These are phyloP conservation scores for Gamsiella multidivaricata DNA, from an alignment of 192 early-diverging fungal genomes.

Conservation along the genomic window DNA sequence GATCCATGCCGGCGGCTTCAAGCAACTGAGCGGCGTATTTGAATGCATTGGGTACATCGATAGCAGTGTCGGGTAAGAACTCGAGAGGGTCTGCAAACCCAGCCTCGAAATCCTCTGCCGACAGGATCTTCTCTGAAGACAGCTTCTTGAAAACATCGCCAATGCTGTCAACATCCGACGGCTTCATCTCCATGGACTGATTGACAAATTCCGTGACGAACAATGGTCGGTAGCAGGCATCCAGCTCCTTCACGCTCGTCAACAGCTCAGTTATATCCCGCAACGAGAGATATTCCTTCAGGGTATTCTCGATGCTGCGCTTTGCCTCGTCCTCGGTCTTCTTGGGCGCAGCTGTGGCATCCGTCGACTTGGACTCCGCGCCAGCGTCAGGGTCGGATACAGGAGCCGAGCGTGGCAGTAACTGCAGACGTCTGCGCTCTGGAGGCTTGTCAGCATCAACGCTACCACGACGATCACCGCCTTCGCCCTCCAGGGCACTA, in stretches of 20 bases:
- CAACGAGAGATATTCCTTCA: slow-evolving; percentile 72
- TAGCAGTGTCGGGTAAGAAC: slow-evolving; percentile 75
- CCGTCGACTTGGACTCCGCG: slow-evolving; percentile 26
- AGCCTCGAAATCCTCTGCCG: slow-evolving; percentile 59
- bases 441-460: slow-evolving; percentile 52
- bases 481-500: slow-evolving; percentile 49
- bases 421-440: slow-evolving; percentile 41
- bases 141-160: slow-evolving; percentile 67
- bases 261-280: slow-evolving; percentile 70
- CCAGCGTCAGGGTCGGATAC: slow-evolving; percentile 39
- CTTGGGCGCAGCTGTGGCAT: slow-evolving; percentile 42
- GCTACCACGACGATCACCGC: slow-evolving; percentile 32
- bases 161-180: slow-evolving; percentile 65
- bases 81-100: slow-evolving; percentile 67
- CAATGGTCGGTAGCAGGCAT: slow-evolving; percentile 29
- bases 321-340: slow-evolving; percentile 57
- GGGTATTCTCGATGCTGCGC: slow-evolving; percentile 59
- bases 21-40: slow-evolving; percentile 72
- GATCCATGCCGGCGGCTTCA: slow-evolving; percentile 62
- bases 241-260: slow-evolving; percentile 73
- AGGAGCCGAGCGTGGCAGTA: slow-evolving; percentile 43
- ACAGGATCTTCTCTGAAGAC: slow-evolving; percentile 54
- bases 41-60: slow-evolving; percentile 78
- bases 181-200: slow-evolving; percentile 62
- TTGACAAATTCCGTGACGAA: slow-evolving; percentile 45